phyloP scores from a whole-genome alignment of 331 rosid genomes.

The Malus hybrid region DNA sequence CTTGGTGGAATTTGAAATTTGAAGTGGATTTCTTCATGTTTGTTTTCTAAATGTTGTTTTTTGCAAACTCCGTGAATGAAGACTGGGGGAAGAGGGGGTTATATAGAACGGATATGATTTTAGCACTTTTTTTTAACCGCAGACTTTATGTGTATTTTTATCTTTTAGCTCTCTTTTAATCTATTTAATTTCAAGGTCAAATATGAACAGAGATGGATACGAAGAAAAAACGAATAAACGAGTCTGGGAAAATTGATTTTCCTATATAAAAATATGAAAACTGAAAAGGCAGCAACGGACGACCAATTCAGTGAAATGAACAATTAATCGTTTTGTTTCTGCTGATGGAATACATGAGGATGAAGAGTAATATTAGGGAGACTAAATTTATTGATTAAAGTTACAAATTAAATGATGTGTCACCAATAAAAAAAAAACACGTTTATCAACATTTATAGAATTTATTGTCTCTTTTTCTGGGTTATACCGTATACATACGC shows the following conservation, averaged over 20 bases:
- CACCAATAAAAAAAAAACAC: fast-evolving
- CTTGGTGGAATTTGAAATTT: neutral
- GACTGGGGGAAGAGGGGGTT: neutral
- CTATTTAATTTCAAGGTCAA: too few relatives aligned
- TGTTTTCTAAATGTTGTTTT: neutral
- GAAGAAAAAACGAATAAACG: too few relatives aligned
- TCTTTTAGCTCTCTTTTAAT: too few relatives aligned
- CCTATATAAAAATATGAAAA: neutral
- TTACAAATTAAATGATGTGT: too few relatives aligned
- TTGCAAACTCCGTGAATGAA: neutral
- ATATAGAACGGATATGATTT: neutral
- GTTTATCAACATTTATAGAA: neutral
- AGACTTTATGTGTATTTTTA: neutral
- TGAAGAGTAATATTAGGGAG: neutral
- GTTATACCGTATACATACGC: too few relatives aligned
- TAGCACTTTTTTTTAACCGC: neutral
- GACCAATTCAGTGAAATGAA: neutral
- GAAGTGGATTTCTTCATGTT: neutral
- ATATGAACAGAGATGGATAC: neutral
- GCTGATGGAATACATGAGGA: neutral
- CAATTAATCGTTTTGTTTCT: neutral
- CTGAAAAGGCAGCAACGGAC: neutral
- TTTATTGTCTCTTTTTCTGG: neutral
- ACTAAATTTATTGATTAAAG: too few relatives aligned
- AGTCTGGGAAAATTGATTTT: too few relatives aligned